These are phyloP conservation scores for Mycena kentingensis DNA, from an alignment of 768 basidiomycete genomes.

Conservation along the genomic window DNA sequence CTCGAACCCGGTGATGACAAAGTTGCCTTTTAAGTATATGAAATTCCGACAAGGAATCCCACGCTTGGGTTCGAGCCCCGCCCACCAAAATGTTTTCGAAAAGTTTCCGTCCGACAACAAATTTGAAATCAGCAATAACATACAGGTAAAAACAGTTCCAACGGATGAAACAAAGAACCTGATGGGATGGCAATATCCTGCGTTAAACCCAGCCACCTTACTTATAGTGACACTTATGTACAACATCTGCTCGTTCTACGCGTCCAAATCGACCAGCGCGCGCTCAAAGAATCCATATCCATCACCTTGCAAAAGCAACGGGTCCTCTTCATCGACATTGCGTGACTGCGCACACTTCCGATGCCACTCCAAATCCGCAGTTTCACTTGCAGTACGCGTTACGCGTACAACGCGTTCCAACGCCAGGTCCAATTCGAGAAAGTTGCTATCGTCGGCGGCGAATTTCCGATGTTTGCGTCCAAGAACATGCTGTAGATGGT, in stretches of 20 bases:
- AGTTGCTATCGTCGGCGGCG: constrained; percentile 77
- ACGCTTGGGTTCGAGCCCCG: no score
- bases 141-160: no score
- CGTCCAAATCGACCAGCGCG: constrained; percentile 20
- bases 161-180: no score
- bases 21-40: no score
- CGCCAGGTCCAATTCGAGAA: constrained; percentile 73
- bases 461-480: constrained; percentile 80
- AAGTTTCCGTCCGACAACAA: no score
- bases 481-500: constrained; percentile 61
- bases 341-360: constrained; percentile 14
- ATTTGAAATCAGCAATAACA: no score
- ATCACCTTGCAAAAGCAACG: background rate
- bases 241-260: background rate
- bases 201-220: no score
- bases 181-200: no score
- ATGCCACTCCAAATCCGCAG: constrained; percentile 28
- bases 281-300: constrained; percentile 9
- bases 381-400: constrained; percentile 36
- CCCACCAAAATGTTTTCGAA: no score
- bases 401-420: constrained; percentile 60
- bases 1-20: no score
- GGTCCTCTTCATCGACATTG: constrained; percentile 13
- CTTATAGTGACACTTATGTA: no score
- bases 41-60: no score